phyloP scores from a whole-genome alignment of 257 asterid genomes.

The Hygrophila difformis region DNA sequence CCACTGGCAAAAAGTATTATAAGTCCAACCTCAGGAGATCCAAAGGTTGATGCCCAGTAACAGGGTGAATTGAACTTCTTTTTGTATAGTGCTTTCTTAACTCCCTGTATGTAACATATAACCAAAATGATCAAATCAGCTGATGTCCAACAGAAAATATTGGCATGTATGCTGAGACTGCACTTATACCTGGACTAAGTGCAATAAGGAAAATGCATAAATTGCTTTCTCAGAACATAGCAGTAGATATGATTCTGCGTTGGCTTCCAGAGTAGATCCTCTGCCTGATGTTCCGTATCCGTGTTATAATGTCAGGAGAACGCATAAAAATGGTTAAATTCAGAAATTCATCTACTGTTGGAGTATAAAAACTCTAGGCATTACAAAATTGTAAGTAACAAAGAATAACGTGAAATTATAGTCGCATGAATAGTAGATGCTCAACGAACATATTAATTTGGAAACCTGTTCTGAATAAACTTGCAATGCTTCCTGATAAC shows the following conservation, averaged over 20 bases:
- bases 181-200: conserved; percentile 56
- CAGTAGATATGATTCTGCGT: conserved; percentile 36
- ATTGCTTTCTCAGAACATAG: conserved; percentile 81
- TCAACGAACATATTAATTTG: too few relatives aligned
- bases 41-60: conserved; percentile 75
- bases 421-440: too few relatives aligned
- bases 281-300: conserved; percentile 26
- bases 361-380: too few relatives aligned
- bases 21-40: conserved; percentile 50
- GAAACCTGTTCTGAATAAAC: too few relatives aligned
- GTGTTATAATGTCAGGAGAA: conserved; percentile 14
- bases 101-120: conserved; percentile 44
- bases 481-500: too few relatives aligned
- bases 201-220: conserved; percentile 66
- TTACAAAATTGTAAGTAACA: too few relatives aligned
- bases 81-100: conserved; percentile 72
- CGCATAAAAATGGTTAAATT: neutral
- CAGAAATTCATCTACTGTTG: too few relatives aligned
- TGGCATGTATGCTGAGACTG: too few relatives aligned
- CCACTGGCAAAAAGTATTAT: conserved; percentile 72
- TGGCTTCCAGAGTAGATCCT: conserved; percentile 27
- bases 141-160: neutral
- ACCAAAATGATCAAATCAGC: conserved; percentile 6
- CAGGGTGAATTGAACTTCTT: conserved; percentile 75
- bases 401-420: too few relatives aligned